Base-by-base conservation (phyloP, 352 stramenopile genomes). In the Globisporangium echinulatum region DNA sequence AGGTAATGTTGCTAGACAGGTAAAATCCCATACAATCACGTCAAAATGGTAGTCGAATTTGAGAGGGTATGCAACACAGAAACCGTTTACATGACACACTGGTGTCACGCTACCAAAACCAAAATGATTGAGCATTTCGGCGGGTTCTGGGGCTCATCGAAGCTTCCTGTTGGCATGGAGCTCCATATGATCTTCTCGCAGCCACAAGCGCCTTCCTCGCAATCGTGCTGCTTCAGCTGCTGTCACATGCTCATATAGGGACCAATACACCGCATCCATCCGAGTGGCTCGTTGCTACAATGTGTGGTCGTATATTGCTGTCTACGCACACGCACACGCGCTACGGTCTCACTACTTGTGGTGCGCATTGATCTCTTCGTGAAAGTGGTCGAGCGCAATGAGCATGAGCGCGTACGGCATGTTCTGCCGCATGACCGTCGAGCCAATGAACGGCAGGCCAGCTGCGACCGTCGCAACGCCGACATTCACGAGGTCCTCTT, bases 331-430 rank as follows among this genome's bases (percentile, higher is more conserved):
- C 39, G 1, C 40, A 5, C 7, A 46, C 1, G 40, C 14, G 40
- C 10, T 13, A 13, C 40, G 3, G 11, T 52, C 14, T 58, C 50
- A 25, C 25, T 25, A 74, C 51, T 63, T 82, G 59, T 79, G 82
- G 49, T 64, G 72, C 14, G 81, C 72, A 57, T 72, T 89, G 55
- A 92, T 78, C 56, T 90, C 79, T 60, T 92, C 82, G 60, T 92
- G 82, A 56, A 92, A 92, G 52, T 90, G 79, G 54, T 92, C 82
- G 1, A 92, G 75, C 40, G 66, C 80, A 44, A 92, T 70, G 56
- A 92, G 71, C 75, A 92, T 88, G 46, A 87, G 56, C 17, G 80
- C 82, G 58, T 90, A 92, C 15, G 79, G 79, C 58, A 88, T 54
- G 63, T 92, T 90, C 63, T 88, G 77, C 15, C 82, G 81, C 66